phyloP scores from a whole-genome alignment of 2,329 filamentous ascomycete genomes.

The Dactylonectria estremocensis region DNA sequence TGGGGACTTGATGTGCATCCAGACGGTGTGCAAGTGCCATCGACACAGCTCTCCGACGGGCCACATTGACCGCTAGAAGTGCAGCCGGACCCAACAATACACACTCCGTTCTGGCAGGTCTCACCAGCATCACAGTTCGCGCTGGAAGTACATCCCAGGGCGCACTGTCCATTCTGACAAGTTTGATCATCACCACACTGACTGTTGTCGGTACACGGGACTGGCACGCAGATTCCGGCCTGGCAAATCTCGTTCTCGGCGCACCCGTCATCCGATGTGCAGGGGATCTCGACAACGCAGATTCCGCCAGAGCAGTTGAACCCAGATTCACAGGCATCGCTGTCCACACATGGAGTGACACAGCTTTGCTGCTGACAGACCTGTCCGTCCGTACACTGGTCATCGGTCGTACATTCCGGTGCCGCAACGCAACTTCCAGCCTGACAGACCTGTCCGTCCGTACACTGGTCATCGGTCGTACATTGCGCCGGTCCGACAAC shows the following conservation, averaged over 20 bases:
- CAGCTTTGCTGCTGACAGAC: not conserved
- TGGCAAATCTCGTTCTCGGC: not conserved
- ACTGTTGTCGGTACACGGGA: too few species aligned
- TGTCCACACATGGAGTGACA: not conserved
- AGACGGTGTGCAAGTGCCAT: not conserved
- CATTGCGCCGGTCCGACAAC: not conserved
- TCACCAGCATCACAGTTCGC: slow-evolving; percentile 14
- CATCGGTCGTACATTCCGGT: not conserved
- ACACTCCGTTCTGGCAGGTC: not conserved
- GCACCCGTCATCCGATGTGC: not conserved
- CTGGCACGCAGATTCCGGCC: slow-evolving; percentile 4
- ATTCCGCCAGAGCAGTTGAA: not conserved
- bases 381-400: not conserved
- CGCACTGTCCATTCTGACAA: too few species aligned
- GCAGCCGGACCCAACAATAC: not conserved
- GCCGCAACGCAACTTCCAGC: not conserved
- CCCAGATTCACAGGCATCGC: not conserved
- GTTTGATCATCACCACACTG: too few species aligned
- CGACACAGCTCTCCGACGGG: not conserved
- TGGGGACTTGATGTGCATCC: not conserved
- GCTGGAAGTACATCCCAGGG: too few species aligned
- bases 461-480: not conserved
- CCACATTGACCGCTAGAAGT: slow-evolving; percentile 1
- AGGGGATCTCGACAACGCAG: not conserved
- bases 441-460: not conserved